Evolutionary conservation across 768 basidiomycete genomes (phyloP), one percentile per base, ranked within the genome.

Genomic region (Tylopilus sp.): DNA sequence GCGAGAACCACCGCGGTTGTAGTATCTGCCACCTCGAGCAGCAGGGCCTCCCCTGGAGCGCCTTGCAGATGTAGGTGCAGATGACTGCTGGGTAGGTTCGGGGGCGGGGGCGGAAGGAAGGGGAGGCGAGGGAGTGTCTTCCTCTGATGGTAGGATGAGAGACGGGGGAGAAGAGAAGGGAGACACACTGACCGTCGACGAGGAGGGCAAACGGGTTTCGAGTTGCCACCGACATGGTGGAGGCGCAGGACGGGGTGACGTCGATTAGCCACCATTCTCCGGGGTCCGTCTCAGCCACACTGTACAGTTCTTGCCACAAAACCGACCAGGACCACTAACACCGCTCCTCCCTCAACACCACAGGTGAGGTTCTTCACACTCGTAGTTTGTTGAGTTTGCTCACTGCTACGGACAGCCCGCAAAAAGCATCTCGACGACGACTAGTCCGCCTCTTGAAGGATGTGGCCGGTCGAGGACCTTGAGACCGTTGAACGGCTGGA

Each of bases 361-460:
- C 86, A 85, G 83, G 85, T 84, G 2, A 4, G n/a, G 61, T 55
- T n/a, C 8, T 8, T 15, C 18, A 10, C 2, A 3, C 2, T 7
- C 11, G 18, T 3, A 6, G 11, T 3, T 8, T 6, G 12, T 12
- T 17, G 1, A 26, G 18, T 38, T 47, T 31, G 23, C 48, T 59
- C 48, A 62, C 28, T 25, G 10, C 4, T 3, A 1, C 12, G 3
- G 1, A 17, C 56, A 89, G 87, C 80, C 79, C 65, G 73, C 65
- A 81, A 88, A 59, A 91, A 91, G 89, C 89, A 91, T 91, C 89
- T 90, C 85, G 79, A 83, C 77, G 86, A 91, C 63, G 88, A 82
- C 72, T 74, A 72, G 82, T 79, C 81, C 86, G 79, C 88, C 80
- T 68, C 40, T 68, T 43, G 57, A 57, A 72, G 82, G 86, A 86